Conservation (phyloP, 306 rosid species). For the Sophora flavescens region DNA sequence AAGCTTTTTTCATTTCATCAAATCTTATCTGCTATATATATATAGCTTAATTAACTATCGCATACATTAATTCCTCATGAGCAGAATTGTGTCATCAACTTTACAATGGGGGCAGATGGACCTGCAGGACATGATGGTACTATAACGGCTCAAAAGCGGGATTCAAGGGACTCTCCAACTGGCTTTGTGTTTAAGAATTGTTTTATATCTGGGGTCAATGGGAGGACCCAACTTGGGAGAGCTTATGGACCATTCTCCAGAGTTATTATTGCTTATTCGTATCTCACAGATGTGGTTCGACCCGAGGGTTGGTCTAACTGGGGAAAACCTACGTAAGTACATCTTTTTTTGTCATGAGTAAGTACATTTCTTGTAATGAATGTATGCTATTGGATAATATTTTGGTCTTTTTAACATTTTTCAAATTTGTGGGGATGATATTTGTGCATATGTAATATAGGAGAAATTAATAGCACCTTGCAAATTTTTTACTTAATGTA, state of each 20-base stretch:
- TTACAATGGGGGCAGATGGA: not conserved
- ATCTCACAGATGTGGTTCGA: constrained; percentile 6
- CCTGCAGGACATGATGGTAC: not conserved
- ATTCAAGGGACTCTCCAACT: not conserved
- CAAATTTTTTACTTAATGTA: too few species aligned
- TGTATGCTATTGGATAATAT: not conserved
- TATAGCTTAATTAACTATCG: not conserved
- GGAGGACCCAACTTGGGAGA: constrained; percentile 41
- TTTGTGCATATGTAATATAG: not conserved
- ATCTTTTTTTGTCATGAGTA: constrained; percentile 14
- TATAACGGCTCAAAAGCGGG: constrained; percentile 50
- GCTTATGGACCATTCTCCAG: constrained; percentile 34
- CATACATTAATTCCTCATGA: too few species aligned
- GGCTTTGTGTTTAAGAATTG: constrained; percentile 53
- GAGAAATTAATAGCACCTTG: not conserved
- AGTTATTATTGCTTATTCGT: constrained; percentile 41
- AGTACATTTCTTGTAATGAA: not conserved
- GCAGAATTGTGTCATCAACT: constrained; percentile 14
- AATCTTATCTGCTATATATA: not conserved
- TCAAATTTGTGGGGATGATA: not conserved
- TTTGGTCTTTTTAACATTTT: not conserved
- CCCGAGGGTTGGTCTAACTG: constrained; percentile 46
- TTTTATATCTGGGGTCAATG: constrained; percentile 7
- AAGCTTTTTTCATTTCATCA: too few species aligned
- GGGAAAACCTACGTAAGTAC: too few species aligned